Percentiles rank a stretch among this genome's conserved stretches.
These are phyloP conservation scores for Gaertneriomyces semiglobifer DNA, from an alignment of 192 early-diverging fungal genomes.

Conservation along the genomic window DNA sequence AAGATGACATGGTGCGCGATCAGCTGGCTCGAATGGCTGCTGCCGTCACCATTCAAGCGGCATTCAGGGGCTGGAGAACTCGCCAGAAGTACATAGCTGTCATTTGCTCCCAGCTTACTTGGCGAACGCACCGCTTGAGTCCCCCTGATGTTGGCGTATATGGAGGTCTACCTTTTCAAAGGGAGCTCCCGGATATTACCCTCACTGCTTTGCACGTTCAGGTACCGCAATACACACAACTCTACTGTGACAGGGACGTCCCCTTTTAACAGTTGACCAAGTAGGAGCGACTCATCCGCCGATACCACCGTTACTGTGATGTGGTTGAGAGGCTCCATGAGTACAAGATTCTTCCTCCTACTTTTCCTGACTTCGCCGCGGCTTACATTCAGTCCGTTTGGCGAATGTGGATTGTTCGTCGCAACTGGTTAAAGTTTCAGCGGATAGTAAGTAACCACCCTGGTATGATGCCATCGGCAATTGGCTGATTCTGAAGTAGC, in stretches of 20 bases:
- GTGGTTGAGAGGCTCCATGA: conserved; percentile 30
- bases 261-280: background rate
- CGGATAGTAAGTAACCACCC: conserved; percentile 13
- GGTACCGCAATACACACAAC: conserved; percentile 14
- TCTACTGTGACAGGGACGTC: background rate
- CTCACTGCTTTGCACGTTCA: conserved; percentile 35
- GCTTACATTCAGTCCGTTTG: conserved; percentile 50
- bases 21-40: conserved; percentile 48
- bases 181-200: conserved; percentile 13
- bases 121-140: conserved; percentile 28
- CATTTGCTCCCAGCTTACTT: conserved; percentile 30
- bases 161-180: conserved; percentile 3
- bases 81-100: conserved; percentile 45
- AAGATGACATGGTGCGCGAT: conserved; percentile 32
- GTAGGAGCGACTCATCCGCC: conserved; percentile 48
- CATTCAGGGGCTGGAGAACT: conserved; percentile 37
- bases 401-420: conserved; percentile 37
- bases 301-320: conserved; percentile 41
- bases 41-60: conserved; percentile 43
- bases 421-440: conserved; percentile 32
- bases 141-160: conserved; percentile 32
- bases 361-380: conserved; percentile 52
- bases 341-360: conserved; percentile 33
- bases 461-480: too few species aligned
- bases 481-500: background rate